Percentiles rank a stretch among this genome's conserved stretches.
phyloP scores from a whole-genome alignment of 768 basidiomycete genomes.

The Steccherinum ochraceum region DNA sequence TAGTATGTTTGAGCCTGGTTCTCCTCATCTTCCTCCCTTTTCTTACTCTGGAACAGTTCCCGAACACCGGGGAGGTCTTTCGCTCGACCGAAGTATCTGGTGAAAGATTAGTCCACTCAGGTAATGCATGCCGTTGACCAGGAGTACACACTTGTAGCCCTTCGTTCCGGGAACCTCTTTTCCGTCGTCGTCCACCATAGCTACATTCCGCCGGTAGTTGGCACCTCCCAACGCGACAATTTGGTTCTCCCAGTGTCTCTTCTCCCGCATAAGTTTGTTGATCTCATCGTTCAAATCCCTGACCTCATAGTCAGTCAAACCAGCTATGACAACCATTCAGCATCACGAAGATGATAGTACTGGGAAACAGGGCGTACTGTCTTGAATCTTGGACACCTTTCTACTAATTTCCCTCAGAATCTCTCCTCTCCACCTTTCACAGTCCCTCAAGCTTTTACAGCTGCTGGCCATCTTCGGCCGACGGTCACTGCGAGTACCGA shows the following conservation, averaged over 20 bases:
- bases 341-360: background rate
- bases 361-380: constrained; percentile 50
- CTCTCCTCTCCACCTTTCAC: constrained; percentile 95
- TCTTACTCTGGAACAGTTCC: constrained; percentile 86
- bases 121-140: background rate
- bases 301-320: constrained; percentile 91
- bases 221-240: constrained; percentile 95
- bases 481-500: constrained; percentile 78
- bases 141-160: constrained; percentile 80
- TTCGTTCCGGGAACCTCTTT: constrained; percentile 95
- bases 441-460: constrained; percentile 88
- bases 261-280: constrained; percentile 92
- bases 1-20: constrained; percentile 68
- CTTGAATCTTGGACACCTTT: constrained; percentile 98
- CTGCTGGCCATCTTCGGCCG: constrained; percentile 88
- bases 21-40: constrained; percentile 87
- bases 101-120: constrained; percentile 1
- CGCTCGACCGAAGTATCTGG: constrained; percentile 92
- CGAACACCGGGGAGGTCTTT: constrained; percentile 94
- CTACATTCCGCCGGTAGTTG: constrained; percentile 90
- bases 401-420: constrained; percentile 90
- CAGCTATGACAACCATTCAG: constrained; percentile 43
- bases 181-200: constrained; percentile 92
- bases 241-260: constrained; percentile 97
- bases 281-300: constrained; percentile 97